Evolutionary conservation across 176 grass and related monocot genomes (phyloP).

Genomic region (Oryza coarctata): DNA sequence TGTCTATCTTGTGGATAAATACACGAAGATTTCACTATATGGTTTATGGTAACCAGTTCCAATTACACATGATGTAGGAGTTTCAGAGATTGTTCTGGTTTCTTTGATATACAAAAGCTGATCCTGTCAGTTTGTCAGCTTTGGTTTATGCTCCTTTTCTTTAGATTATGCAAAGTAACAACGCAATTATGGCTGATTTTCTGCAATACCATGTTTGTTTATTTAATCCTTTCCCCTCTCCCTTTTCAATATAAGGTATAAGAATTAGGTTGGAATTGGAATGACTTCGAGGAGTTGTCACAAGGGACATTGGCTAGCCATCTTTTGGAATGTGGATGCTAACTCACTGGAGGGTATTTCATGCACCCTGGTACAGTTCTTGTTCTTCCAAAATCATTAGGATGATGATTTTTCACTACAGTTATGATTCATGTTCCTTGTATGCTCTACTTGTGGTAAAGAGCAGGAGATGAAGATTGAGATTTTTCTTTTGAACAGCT

Average conservation of each 20-base stretch:
- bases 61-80: not conserved
- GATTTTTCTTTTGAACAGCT: constrained; percentile 80
- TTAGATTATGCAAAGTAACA: not conserved
- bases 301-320: constrained; percentile 86
- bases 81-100: not conserved
- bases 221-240: constrained; percentile 33
- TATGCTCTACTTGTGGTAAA: constrained; percentile 36
- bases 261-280: constrained; percentile 91
- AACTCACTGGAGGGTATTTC: constrained; percentile 97
- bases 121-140: not conserved
- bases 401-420: not conserved
- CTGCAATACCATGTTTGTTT: not conserved
- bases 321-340: constrained; percentile 97
- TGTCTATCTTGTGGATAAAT: not conserved
- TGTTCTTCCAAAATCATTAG: constrained; percentile 42
- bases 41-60: not conserved
- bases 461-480: constrained; percentile 75
- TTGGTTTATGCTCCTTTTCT: constrained; percentile 9
- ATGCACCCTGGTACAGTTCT: constrained; percentile 80
- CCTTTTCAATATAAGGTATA: constrained; percentile 62
- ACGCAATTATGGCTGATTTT: not conserved
- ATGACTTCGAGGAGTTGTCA: constrained; percentile 65
- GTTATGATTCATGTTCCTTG: constrained; percentile 16
- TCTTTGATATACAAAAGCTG: not conserved
- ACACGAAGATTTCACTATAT: not conserved